phyloP scores from a whole-genome alignment of 352 stramenopile species.

The Phytophthora cryptogea region DNA sequence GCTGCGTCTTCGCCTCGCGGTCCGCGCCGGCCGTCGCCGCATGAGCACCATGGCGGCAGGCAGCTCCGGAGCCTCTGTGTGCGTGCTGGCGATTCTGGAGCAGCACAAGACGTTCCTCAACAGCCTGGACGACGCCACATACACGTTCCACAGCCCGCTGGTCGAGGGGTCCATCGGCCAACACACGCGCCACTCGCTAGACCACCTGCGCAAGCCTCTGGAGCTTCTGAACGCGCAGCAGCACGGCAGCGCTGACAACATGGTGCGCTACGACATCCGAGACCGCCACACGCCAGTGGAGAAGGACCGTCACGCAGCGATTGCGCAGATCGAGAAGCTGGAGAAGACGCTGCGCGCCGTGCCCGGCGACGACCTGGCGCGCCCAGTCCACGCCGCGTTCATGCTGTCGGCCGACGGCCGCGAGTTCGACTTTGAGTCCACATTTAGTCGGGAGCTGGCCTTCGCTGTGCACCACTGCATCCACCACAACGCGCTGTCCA shows the following conservation, averaged over 20 bases:
- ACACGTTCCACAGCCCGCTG: slow-evolving; percentile 70
- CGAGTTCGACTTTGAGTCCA: slow-evolving; percentile 75
- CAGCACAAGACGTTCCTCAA: slow-evolving; percentile 66
- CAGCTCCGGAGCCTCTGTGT: slow-evolving; percentile 34
- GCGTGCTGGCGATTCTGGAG: slow-evolving; percentile 62
- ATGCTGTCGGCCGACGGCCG: slow-evolving; percentile 78
- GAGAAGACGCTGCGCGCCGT: slow-evolving; percentile 37
- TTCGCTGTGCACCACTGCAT: slow-evolving; percentile 89
- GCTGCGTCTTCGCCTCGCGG: slow-evolving; percentile 3
- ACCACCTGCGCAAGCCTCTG: slow-evolving; percentile 77
- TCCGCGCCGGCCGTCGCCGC: background rate
- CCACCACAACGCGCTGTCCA: slow-evolving; percentile 85
- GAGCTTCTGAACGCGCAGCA: slow-evolving; percentile 33
- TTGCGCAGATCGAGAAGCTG: slow-evolving; percentile 61
- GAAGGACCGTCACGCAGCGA: slow-evolving; percentile 52
- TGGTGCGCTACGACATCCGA: slow-evolving; percentile 74
- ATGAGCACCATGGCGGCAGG: slow-evolving; percentile 18
- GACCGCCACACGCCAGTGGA: slow-evolving; percentile 71
- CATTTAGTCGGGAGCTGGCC: slow-evolving; percentile 73
- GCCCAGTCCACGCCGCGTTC: slow-evolving; percentile 59
- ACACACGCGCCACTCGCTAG: slow-evolving; percentile 81
- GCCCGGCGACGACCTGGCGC: slow-evolving; percentile 26
- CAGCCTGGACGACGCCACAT: slow-evolving; percentile 54
- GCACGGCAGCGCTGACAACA: slow-evolving; percentile 6
- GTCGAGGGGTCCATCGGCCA: slow-evolving; percentile 65